Percentiles rank a stretch among this genome's conserved stretches.
phyloP scores from a whole-genome alignment of 2,329 filamentous ascomycete species.

The Capronia coronata region DNA sequence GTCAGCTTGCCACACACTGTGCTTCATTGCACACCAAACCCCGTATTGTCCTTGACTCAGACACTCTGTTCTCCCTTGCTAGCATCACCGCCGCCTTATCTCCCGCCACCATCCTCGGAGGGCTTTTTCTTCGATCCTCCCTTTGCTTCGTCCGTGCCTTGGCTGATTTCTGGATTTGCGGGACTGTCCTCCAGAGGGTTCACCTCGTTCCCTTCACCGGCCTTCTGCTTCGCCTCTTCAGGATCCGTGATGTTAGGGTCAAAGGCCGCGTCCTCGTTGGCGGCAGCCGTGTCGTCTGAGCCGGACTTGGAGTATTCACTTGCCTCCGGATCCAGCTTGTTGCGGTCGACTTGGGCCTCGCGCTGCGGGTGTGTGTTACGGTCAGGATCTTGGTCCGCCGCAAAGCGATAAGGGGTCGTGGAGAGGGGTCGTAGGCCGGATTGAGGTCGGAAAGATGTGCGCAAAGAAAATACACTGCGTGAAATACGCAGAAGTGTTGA shows the following conservation, averaged over 20 bases:
- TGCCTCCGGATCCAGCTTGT: slow-evolving; percentile 57
- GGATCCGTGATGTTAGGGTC: slow-evolving; percentile 62
- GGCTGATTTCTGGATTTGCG: slow-evolving; percentile 53
- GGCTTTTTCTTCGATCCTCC: slow-evolving; percentile 40
- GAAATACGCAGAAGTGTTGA: slow-evolving; percentile 1
- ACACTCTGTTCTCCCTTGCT: neutral
- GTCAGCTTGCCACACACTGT: neutral
- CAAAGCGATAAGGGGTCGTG: slow-evolving; percentile 6
- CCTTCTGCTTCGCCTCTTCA: slow-evolving; percentile 49
- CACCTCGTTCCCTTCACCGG: slow-evolving; percentile 36
- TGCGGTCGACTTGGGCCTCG: slow-evolving; percentile 42
- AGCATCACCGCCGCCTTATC: slow-evolving; percentile 29
- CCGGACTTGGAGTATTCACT: slow-evolving; percentile 65
- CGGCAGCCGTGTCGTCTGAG: slow-evolving; percentile 54
- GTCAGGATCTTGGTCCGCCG: slow-evolving; percentile 14
- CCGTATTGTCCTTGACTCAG: neutral
- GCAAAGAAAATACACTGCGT: neutral
- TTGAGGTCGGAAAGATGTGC: slow-evolving; percentile 1
- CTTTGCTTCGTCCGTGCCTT: slow-evolving; percentile 41
- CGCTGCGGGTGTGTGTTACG: slow-evolving; percentile 15
- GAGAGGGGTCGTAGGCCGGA: slow-evolving; percentile 6
- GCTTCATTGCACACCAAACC: neutral
- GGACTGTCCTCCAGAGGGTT: slow-evolving; percentile 56
- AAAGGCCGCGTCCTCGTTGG: slow-evolving; percentile 58
- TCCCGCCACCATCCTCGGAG: slow-evolving; percentile 36